Base-by-base conservation (phyloP, 768 basidiomycete species). In the Obba rivulosa region DNA sequence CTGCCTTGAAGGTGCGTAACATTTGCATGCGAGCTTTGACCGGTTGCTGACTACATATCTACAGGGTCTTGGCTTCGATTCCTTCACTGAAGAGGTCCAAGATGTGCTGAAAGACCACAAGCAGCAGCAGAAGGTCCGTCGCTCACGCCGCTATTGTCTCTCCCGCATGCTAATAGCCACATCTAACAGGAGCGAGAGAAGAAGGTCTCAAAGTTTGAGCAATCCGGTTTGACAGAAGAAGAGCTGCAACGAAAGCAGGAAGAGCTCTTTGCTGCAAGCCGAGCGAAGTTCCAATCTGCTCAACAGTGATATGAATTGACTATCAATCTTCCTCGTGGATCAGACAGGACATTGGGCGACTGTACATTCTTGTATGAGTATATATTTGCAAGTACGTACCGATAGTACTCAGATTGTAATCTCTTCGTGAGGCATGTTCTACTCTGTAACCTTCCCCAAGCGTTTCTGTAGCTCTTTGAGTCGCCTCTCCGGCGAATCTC, bases 81-180 rank as follows among this genome's bases (percentile, higher is more conserved):
- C 82, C 28, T 96, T 95, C 65, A 87, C 88, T 14, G 67, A 82
- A 4, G 93, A 97, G 61, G 90, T 96, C 0, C 85, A 94, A 62
- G 90, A 89, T 59, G 92, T 95, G 7, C 71, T 96, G 55, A 91
- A 93, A 66, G 95, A 96, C 57, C 93, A 96, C 69, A 98, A 97
- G 61, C 90, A 95, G 61, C 87, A 92, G 55, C 85, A 87, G 66
- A 97, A 95, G 79, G 95, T 89, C 48, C 37, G 77, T 59, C 48
- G 42, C 14, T 17, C 23, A 10, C 23, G 17, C 35, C 38, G 16
- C 31, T 16, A 20, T 34, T n/a, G 43, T n/a, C 34, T 34, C 4
- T 28, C 25, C 34, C 44, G 39, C 36, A 45, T 41, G 48, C 48
- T 49, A 40, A 47, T 13, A 31, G 28, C 28, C 13, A 5, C 28